Conservation (phyloP, 441 rosid species). For the Gossypium gossypioides region DNA sequence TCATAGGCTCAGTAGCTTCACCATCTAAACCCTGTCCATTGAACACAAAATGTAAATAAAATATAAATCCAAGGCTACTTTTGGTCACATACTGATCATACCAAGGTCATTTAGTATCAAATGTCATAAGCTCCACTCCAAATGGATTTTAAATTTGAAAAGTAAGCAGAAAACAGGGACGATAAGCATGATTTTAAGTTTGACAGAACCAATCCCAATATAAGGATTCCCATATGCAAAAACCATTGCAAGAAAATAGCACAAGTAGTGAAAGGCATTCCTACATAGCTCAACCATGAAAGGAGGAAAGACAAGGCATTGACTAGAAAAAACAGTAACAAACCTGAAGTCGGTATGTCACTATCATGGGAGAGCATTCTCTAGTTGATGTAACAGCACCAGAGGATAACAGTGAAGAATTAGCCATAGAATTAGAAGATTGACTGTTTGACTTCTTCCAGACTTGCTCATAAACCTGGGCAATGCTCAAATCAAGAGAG, state of each 20-base stretch:
- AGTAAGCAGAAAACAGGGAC: neutral
- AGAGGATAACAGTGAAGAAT: conserved; percentile 60
- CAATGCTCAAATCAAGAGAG: conserved; percentile 94
- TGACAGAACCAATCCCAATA: neutral
- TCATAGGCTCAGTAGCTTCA: conserved; percentile 99
- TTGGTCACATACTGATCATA: neutral
- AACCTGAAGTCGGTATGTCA: conserved; percentile 99
- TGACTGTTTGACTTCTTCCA: conserved; percentile 95
- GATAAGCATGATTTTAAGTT: neutral
- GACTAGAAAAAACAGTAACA: conserved; percentile 14
- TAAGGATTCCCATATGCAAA: neutral
- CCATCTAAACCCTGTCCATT: conserved; percentile 90
- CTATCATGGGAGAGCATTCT: conserved; percentile 95
- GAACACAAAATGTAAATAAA: neutral
- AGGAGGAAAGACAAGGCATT: neutral
- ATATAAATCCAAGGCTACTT: neutral
- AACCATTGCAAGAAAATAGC: neutral
- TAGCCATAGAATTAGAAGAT: conserved; percentile 55
- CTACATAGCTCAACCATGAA: neutral
- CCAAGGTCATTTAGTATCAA: neutral
- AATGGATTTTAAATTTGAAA: neutral
- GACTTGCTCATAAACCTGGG: conserved; percentile 98
- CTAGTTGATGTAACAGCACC: conserved; percentile 50
- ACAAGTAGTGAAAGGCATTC: neutral
- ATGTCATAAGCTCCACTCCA: neutral